Conservation (phyloP, 1,284 basidiomycete genomes). For the Porodaedalea pini region DNA sequence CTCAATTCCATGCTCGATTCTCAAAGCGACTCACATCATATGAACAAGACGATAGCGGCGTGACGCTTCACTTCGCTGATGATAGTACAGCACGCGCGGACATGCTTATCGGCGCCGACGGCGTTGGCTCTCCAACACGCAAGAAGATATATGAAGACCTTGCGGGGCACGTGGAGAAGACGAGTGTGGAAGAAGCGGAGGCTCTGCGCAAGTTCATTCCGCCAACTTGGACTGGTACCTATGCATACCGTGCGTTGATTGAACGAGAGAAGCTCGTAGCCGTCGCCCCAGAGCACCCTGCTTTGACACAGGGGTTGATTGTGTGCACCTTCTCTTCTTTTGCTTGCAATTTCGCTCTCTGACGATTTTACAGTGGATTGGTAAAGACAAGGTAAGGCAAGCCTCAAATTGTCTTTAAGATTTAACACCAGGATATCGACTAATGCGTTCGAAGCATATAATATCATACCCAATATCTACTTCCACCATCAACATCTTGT, state of each 20-base stretch:
- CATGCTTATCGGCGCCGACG: constrained; percentile 48
- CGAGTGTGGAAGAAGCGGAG: constrained; percentile 18
- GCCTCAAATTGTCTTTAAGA: no score
- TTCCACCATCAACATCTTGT: no score
- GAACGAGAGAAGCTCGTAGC: not conserved
- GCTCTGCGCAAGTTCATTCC: constrained; percentile 29
- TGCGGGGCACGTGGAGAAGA: constrained; percentile 21
- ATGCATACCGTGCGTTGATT: constrained; percentile 1
- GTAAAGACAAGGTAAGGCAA: no score
- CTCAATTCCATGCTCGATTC: constrained; percentile 36
- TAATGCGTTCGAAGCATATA: no score
- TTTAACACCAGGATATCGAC: no score
- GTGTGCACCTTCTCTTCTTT: constrained; percentile 36
- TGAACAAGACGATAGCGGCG: constrained; percentile 30
- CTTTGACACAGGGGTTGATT: constrained; percentile 25
- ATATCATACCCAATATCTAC: no score
- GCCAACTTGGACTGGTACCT: constrained; percentile 1
- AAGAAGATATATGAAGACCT: constrained; percentile 22
- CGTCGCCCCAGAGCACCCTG: constrained; percentile 4
- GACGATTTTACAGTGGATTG: constrained; percentile 3
- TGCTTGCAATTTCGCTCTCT: constrained; percentile 11
- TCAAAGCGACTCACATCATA: constrained; percentile 48
- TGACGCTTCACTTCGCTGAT: constrained; percentile 46
- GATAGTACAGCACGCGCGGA: constrained; percentile 43
- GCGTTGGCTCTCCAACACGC: constrained; percentile 41